phyloP scores from a whole-genome alignment of 768 basidiomycete genomes.

The Kwoniella botswanensis region DNA sequence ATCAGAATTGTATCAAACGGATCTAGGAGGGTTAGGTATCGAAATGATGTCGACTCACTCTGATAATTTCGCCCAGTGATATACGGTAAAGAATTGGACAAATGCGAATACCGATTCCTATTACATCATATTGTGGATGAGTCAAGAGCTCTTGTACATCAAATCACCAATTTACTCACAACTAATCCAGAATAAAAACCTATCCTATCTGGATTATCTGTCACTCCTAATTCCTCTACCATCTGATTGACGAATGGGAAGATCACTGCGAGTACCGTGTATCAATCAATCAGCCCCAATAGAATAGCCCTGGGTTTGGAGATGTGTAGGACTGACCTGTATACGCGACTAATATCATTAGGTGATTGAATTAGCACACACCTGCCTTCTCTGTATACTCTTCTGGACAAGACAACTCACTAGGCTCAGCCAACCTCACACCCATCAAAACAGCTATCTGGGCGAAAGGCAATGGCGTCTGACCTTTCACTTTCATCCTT shows the following conservation, averaged over 20 bases:
- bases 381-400: too few species aligned
- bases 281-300: neutral
- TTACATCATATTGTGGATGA: neutral
- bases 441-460: constrained; percentile 54
- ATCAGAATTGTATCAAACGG: neutral
- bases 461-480: constrained; percentile 27
- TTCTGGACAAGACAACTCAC: constrained; percentile 33
- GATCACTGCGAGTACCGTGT: constrained; percentile 37
- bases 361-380: neutral
- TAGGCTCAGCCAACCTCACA: constrained; percentile 54
- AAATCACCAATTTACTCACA: constrained; percentile 28
- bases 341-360: constrained; percentile 42
- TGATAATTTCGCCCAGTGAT: constrained; percentile 58
- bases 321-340: constrained; percentile 35
- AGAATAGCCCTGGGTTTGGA: neutral
- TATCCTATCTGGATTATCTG: constrained; percentile 51
- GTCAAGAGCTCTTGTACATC: neutral
- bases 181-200: constrained; percentile 59
- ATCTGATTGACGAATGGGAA: constrained; percentile 60
- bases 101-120: constrained; percentile 57
- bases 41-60: constrained; percentile 41
- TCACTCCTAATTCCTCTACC: constrained; percentile 50
- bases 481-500: constrained; percentile 11
- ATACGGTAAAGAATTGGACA: constrained; percentile 57
- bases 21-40: too few species aligned